Evolutionary conservation across 306 rosid species (phyloP), one percentile per base, ranked within the genome.

Genomic region (Luffa acutangula): DNA sequence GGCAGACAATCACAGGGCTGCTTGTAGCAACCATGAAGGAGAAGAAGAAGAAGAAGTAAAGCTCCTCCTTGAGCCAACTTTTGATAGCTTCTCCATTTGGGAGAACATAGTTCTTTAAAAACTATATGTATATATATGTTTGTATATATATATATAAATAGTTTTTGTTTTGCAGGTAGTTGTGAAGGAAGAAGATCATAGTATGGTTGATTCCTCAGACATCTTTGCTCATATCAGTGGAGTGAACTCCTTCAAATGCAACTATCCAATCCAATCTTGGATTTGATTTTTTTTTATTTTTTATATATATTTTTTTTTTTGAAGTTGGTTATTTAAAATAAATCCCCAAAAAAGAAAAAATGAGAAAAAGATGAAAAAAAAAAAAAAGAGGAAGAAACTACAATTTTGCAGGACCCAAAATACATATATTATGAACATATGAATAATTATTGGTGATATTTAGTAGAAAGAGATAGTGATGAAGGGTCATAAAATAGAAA

Each of bases 221-320:
- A 93, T 96, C 62, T 93, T 93, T 86, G 91, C 98, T 75, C 99
- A 91, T 81, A 91, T 96, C 78, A 93, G 96, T 90, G 99, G 99
- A n/a, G 99, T 96, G 81, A 96, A 96, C 91, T 93, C 99, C 78
- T 96, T 96, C 92, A 90, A 93, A 85, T 91, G 93, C 93, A 93
- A 85, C 91, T 91, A 84, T 81, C 90, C 94, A 72, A 90, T 90
- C 82, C 99, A 91, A 57, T 91, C 99, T 25, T 93, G 97, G 99
- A 91, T 90, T 84, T 91, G 87, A 92, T 25, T 75, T 18, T 75
- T 43, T 7, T 5, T 58, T 54, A n/a, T n/a, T n/a, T n/a, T n/a
- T n/a, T n/a, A n/a, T n/a, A n/a, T n/a, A n/a, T n/a, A n/a, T 43
- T 7, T 5, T 58, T 54, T 58, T 54, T 59, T 56, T 60, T 62